Evolutionary conservation across 805 yeast species (phyloP).

Genomic region (Kluyveromyces lactis): DNA sequence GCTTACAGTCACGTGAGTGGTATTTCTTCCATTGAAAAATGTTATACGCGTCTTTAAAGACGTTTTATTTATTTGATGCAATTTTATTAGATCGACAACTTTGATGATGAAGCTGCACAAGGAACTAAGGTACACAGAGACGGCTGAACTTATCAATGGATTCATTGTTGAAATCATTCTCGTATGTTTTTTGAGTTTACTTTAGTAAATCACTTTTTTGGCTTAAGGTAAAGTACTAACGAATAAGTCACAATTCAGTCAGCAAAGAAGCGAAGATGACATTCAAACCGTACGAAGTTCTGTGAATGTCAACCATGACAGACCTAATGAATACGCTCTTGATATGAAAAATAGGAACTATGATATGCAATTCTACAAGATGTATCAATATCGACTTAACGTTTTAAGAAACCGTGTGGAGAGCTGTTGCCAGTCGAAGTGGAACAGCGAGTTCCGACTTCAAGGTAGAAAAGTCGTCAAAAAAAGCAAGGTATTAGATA

Average conservation of each 20-base stretch:
- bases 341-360: slow-evolving; percentile 35
- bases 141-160: too few species aligned
- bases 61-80: too few species aligned
- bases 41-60: too few species aligned
- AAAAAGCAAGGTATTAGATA: slow-evolving; percentile 36
- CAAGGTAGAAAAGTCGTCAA: slow-evolving; percentile 30
- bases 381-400: slow-evolving; percentile 47
- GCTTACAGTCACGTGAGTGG: too few species aligned
- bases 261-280: slow-evolving; percentile 3
- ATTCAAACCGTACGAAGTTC: slow-evolving; percentile 12
- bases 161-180: slow-evolving; percentile 6
- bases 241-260: not conserved
- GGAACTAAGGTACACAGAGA: too few species aligned
- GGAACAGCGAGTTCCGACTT: slow-evolving; percentile 44
- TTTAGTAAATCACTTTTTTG: too few species aligned
- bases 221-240: not conserved
- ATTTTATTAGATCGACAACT: too few species aligned
- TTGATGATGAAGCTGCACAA: too few species aligned
- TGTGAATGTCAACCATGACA: slow-evolving; percentile 8
- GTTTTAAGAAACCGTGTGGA: slow-evolving; percentile 39
- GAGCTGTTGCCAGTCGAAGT: slow-evolving; percentile 40
- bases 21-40: too few species aligned
- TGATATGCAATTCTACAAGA: slow-evolving; percentile 47
- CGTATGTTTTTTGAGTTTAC: slow-evolving; percentile 5
- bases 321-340: slow-evolving; percentile 18